Evolutionary conservation across 768 basidiomycete genomes (phyloP).

Genomic region (Lactarius deliciosus): DNA sequence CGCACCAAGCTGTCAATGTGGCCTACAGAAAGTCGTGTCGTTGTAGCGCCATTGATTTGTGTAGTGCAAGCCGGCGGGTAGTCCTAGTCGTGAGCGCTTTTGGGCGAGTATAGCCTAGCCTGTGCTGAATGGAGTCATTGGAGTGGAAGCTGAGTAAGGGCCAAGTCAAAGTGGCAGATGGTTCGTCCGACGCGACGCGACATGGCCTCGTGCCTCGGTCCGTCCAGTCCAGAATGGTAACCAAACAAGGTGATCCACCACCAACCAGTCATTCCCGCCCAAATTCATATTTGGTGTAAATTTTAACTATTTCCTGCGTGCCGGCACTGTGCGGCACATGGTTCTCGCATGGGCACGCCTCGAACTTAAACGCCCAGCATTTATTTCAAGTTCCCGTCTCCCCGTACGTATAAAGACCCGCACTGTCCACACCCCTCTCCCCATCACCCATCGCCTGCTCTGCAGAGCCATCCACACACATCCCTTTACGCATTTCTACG

Average conservation of each 20-base stretch:
- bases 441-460: conserved; percentile 1
- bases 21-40: background rate
- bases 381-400: conserved; percentile 10
- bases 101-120: background rate
- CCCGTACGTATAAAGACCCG: conserved; percentile 16
- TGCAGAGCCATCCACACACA: background rate
- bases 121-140: too few species aligned
- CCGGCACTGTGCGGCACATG: conserved; percentile 7
- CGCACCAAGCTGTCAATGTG: background rate
- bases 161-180: conserved; percentile 1
- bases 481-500: background rate
- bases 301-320: conserved; percentile 2
- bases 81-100: background rate
- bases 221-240: conserved; percentile 3
- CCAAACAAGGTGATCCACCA: background rate
- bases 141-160: too few species aligned
- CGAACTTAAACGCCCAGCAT: conserved; percentile 21
- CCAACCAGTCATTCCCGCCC: background rate
- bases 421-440: conserved; percentile 5
- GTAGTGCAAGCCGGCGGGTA: background rate
- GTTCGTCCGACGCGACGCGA: background rate
- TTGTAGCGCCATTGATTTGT: background rate
- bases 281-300: conserved; percentile 4
- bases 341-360: conserved; percentile 12
- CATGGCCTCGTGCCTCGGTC: background rate